Base-by-base conservation (phyloP, 2,329 filamentous ascomycete species). In the Remersonia thermophila region DNA sequence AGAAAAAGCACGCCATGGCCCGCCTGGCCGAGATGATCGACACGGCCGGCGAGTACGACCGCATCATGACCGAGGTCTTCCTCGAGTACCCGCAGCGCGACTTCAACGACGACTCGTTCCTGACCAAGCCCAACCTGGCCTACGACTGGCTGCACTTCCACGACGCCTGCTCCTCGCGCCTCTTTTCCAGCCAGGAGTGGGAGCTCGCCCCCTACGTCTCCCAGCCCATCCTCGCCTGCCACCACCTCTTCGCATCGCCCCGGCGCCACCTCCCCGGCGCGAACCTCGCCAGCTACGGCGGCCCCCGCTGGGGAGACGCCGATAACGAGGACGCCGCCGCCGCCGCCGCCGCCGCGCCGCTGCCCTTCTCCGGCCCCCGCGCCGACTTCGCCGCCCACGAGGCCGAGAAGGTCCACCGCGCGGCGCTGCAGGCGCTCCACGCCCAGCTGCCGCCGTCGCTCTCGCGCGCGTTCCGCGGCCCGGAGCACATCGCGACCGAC, bases 71-170 rank as follows among this genome's bases (percentile, higher is more conserved):
- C 13, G 83, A 96, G 43, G 80, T 93, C 49, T 94, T 95, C 52
- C 68, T 81, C 15, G 73, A 82, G 46, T 98, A 94, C 55, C 86
- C 89, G 0, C 77, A 75, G 29, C 83, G 86, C 48, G 78, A 86
- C 14, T 98, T 82, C 59, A 93, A 95, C 61, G 91, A 98, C 55
- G 91, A 98, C 57, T 81, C 79, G 1, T 80, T 84, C 47, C 75
- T 98, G 23, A 83, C 79, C 25, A 98, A 98, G 54, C 93, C 93
- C 0, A 77, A 80, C 46, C 64, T 72, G 55, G 84, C 84, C 1
- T 93, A 94, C 56, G 89, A 95, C 52, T 98, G 91, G 91, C 72
- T 98, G 37, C 69, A 93, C 56, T 96, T 98, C 58, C 83, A 95
- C 57, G 91, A 96, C 51, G 65, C 67, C 1, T 77, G 93, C 44